Conservation (phyloP, 208 protist genomes). For the Porcisia deanei region DNA sequence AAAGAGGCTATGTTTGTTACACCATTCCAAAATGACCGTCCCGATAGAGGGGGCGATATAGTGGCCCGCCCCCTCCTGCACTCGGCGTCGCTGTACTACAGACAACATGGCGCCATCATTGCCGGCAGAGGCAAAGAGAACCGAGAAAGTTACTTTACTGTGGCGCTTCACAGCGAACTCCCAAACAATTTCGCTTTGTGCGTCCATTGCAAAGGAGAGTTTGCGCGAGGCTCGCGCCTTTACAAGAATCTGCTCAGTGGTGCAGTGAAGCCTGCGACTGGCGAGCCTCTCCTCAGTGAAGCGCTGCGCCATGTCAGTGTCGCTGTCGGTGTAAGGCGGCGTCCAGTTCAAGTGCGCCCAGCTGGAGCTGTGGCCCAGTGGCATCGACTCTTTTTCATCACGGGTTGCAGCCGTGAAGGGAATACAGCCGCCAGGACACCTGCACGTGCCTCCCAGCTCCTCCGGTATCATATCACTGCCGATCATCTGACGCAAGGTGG, state of each 20-base stretch:
- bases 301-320: not conserved
- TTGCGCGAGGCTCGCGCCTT: conserved; percentile 27
- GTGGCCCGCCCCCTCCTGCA: conserved; percentile 53
- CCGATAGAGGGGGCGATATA: conserved; percentile 44
- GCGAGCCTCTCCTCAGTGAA: not conserved
- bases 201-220: conserved; percentile 37
- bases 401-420: conserved; percentile 3
- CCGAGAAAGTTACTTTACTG: conserved; percentile 43
- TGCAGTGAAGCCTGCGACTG: conserved; percentile 17
- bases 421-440: conserved; percentile 47
- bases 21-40: conserved; percentile 64
- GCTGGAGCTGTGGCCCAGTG: not conserved
- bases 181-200: conserved; percentile 58
- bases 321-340: not conserved
- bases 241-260: conserved; percentile 31
- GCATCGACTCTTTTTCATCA: not conserved
- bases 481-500: conserved; percentile 37
- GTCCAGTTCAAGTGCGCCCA: not conserved
- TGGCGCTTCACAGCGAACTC: conserved; percentile 51
- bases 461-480: conserved; percentile 46
- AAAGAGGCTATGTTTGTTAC: conserved; percentile 38
- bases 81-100: conserved; percentile 19
- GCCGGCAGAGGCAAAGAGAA: conserved; percentile 41
- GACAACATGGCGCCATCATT: conserved; percentile 37
- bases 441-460: conserved; percentile 48